phyloP scores from a whole-genome alignment of 2,329 filamentous ascomycete species.

The Sodiomyces alkalinus region DNA sequence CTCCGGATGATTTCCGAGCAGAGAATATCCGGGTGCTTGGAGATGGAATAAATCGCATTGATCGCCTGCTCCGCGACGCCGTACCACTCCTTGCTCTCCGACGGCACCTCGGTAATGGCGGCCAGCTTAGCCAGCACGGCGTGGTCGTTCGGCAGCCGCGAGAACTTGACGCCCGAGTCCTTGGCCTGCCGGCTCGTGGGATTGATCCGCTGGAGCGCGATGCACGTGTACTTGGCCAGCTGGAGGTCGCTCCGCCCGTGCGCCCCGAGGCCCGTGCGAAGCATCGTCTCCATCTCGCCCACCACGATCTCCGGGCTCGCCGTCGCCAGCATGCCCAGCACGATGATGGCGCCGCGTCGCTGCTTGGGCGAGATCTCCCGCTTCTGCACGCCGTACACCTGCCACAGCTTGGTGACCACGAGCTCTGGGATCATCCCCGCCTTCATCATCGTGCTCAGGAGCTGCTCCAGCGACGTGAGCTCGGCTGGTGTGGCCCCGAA shows the following conservation, averaged over 20 bases:
- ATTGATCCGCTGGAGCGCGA: slow-evolving; percentile 82
- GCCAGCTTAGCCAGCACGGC: slow-evolving; percentile 70
- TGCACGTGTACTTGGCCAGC: slow-evolving; percentile 87
- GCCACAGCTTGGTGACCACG: slow-evolving; percentile 88
- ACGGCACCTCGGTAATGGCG: slow-evolving; percentile 70
- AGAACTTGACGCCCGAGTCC: slow-evolving; percentile 51
- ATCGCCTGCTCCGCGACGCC: slow-evolving; percentile 94
- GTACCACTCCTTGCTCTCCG: slow-evolving; percentile 90
- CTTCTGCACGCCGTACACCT: slow-evolving; percentile 89
- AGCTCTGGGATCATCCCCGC: slow-evolving; percentile 70
- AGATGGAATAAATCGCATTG: slow-evolving; percentile 83
- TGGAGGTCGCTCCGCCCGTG: slow-evolving; percentile 72
- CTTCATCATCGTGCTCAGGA: slow-evolving; percentile 96
- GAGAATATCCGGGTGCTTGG: slow-evolving; percentile 84
- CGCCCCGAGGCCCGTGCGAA: slow-evolving; percentile 72
- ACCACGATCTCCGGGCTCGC: slow-evolving; percentile 88
- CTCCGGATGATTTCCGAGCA: slow-evolving; percentile 82
- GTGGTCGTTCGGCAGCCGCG: slow-evolving; percentile 81
- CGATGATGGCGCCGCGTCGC: slow-evolving; percentile 84
- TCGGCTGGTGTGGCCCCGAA: slow-evolving; percentile 92
- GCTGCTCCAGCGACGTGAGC: slow-evolving; percentile 84
- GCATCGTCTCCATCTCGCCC: slow-evolving; percentile 86
- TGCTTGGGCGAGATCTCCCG: slow-evolving; percentile 86
- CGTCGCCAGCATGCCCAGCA: slow-evolving; percentile 89
- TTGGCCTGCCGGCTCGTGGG: slow-evolving; percentile 68